phyloP scores from a whole-genome alignment of 2,329 filamentous ascomycete species.

The Lasiodiplodia citricola region DNA sequence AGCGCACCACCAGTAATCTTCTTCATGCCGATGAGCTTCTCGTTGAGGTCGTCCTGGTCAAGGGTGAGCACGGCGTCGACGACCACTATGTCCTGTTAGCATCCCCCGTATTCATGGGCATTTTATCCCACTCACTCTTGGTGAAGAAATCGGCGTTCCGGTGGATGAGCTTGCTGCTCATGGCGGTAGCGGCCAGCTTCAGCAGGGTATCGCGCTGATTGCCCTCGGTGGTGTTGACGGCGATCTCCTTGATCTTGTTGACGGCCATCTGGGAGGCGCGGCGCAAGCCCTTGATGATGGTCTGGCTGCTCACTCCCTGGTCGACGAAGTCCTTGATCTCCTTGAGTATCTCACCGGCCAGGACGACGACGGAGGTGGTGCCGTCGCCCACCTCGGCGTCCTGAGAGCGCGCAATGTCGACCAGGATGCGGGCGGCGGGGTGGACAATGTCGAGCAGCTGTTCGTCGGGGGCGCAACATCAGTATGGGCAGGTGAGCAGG shows the following conservation, averaged over 20 bases:
- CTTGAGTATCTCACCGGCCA: constrained; percentile 97
- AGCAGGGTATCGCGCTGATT: constrained; percentile 85
- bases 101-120: no score
- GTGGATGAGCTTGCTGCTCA: constrained; percentile 99
- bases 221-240: constrained; percentile 79
- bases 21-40: constrained; percentile 97
- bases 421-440: constrained; percentile 94
- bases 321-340: constrained; percentile 96
- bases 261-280: constrained; percentile 88
- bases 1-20: constrained; percentile 96
- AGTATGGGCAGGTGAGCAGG: not conserved
- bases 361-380: constrained; percentile 94
- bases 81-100: constrained; percentile 70
- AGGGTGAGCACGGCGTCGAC: constrained; percentile 94
- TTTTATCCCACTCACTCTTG: constrained; percentile 69
- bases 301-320: constrained; percentile 95
- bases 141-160: constrained; percentile 97
- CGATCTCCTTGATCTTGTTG: constrained; percentile 99
- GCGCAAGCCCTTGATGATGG: constrained; percentile 94
- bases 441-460: constrained; percentile 98
- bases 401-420: constrained; percentile 98
- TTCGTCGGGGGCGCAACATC: not conserved
- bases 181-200: constrained; percentile 92
- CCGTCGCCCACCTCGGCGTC: constrained; percentile 98
- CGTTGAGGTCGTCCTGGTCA: constrained; percentile 95